Evolutionary conservation across 257 asterid species (phyloP).

Genomic region (Solanum virginianum): DNA sequence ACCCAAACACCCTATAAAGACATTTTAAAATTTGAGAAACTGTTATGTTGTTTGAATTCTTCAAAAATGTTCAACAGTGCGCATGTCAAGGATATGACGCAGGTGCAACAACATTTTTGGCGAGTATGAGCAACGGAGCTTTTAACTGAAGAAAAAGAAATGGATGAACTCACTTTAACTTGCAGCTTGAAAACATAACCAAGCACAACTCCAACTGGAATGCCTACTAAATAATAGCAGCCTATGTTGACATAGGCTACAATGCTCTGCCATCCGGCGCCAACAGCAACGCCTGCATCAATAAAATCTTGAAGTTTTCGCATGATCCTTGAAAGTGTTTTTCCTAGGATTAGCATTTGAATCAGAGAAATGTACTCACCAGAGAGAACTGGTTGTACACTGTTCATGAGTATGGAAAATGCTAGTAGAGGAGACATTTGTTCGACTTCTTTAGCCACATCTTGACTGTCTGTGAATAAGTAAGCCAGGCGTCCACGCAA

Average conservation of each 20-base stretch:
- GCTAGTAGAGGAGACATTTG: slow-evolving; percentile 26
- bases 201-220: slow-evolving; percentile 24
- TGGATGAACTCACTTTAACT: slow-evolving; percentile 17
- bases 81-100: neutral
- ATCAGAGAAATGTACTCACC: slow-evolving; percentile 7
- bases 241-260: slow-evolving; percentile 34
- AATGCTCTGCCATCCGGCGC: slow-evolving; percentile 39
- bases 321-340: neutral
- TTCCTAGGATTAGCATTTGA: neutral
- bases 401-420: slow-evolving; percentile 31
- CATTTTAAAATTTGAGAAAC: neutral
- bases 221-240: slow-evolving; percentile 31
- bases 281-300: slow-evolving; percentile 28
- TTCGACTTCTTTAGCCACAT: slow-evolving; percentile 18
- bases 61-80: neutral
- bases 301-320: neutral
- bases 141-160: neutral
- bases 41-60: neutral
- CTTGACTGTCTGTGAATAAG: slow-evolving; percentile 18
- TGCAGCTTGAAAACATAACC: slow-evolving; percentile 25
- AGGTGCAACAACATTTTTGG: neutral
- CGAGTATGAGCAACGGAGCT: neutral
- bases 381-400: slow-evolving; percentile 43
- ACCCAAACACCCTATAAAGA: slow-evolving; percentile 40
- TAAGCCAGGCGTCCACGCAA: slow-evolving; percentile 20